Conservation (phyloP, 495 filamentous ascomycete species). For the Aspergillus ostianus region DNA sequence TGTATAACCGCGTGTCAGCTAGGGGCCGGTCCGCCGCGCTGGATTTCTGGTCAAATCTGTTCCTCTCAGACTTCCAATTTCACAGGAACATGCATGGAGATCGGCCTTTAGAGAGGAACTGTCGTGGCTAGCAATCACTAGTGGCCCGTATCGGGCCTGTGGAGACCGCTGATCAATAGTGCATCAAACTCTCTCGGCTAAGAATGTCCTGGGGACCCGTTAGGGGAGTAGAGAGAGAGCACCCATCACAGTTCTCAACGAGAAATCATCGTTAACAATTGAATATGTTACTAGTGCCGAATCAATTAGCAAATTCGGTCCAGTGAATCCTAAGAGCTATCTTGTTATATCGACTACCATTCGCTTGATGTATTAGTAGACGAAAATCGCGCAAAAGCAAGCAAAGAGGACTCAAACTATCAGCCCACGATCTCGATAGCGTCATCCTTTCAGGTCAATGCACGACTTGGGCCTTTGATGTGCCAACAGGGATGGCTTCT, state of each 20-base stretch:
- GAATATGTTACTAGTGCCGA: not conserved
- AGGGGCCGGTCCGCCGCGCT: not conserved
- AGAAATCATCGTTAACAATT: not conserved
- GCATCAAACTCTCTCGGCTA: constrained; percentile 1
- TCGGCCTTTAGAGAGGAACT: constrained; percentile 7
- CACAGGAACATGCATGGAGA: constrained; percentile 7
- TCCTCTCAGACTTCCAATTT: not conserved
- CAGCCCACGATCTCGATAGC: not conserved
- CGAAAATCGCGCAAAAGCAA: not conserved
- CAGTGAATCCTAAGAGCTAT: too few species aligned
- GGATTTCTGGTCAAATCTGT: too few species aligned
- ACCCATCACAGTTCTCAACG: not conserved
- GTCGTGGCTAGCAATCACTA: constrained; percentile 10
- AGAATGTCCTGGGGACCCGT: constrained; percentile 8
- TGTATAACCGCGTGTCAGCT: constrained; percentile 1
- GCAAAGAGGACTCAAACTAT: not conserved
- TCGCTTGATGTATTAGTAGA: not conserved
- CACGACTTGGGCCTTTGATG: not conserved
- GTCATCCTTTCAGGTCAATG: not conserved
- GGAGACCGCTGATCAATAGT: constrained; percentile 7
- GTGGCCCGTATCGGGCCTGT: constrained; percentile 4
- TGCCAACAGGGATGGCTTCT: too few species aligned
- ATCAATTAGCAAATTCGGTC: not conserved
- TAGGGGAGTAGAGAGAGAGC: too few species aligned
- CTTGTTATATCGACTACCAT: not conserved